A percentile compares a stretch with the other conserved stretches of the same genome.
Conservation (phyloP, 306 rosid species). For the Corylus heterophylla region DNA sequence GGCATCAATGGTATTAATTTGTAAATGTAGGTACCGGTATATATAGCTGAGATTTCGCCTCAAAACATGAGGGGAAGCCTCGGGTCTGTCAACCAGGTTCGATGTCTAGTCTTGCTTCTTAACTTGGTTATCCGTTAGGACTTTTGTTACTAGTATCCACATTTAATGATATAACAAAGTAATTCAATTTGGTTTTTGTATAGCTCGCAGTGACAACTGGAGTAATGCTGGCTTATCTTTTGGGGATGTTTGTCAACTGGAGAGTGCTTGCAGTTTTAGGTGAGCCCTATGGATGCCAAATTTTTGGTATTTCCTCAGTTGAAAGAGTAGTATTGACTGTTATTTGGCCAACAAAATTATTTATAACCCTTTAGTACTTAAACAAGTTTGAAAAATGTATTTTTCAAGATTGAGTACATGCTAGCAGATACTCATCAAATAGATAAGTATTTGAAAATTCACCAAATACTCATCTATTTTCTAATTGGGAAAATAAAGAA, state of each 20-base stretch:
- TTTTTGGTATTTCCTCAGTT: conserved; percentile 21
- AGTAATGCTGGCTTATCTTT: conserved; percentile 67
- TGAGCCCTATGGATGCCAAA: conserved; percentile 30
- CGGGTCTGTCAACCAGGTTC: conserved; percentile 89
- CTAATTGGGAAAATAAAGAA: neutral
- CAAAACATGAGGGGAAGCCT: conserved; percentile 80
- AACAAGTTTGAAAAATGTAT: neutral
- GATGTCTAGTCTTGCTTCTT: conserved; percentile 21
- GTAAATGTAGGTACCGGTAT: conserved; percentile 75
- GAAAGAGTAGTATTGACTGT: neutral
- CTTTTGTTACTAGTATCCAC: neutral
- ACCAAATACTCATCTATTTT: neutral
- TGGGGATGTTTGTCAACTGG: conserved; percentile 83
- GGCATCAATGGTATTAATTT: conserved; percentile 16
- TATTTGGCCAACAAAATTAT: neutral
- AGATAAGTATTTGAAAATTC: no score
- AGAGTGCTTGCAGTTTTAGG: conserved; percentile 82
- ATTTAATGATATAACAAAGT: neutral
- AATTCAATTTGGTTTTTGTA: neutral
- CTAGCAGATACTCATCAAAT: neutral
- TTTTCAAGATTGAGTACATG: neutral
- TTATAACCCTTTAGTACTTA: conserved; percentile 6
- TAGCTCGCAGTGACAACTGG: conserved; percentile 85
- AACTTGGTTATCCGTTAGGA: neutral
- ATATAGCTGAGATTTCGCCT: conserved; percentile 89